Base-by-base conservation (phyloP, 257 asterid species). In the Fraxinus cuspidata region DNA sequence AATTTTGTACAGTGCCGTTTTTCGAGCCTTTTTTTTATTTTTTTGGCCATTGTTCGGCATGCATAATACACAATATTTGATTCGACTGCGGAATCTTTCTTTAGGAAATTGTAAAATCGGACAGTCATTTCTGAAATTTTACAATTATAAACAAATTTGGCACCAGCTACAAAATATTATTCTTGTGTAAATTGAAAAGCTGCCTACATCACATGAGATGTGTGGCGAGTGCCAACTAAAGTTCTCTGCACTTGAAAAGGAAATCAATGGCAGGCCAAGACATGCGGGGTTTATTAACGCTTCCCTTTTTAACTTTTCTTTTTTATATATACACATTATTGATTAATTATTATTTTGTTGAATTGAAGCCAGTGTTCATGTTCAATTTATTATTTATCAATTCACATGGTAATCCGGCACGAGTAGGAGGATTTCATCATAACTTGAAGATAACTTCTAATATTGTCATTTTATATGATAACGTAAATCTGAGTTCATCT, bases 201-300 rank as follows among this genome's bases (percentile, higher is more conserved):
- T 83, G 88, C 87, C 56, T 42, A 72, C 60, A 70, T 80, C 91
- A 85, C 91, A 85, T 10, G 47, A 40, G 15, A 40, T 85, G 88
- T 77, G 38, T 77, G 76, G 68, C 86, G 76, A 78, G 28, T 79
- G 78, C 74, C 89, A 80, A 78, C 77, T 70, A 73, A 83, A 87
- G 84, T 72, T 77, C 76, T 79, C 79, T 80, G 78, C 73, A 77
- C 53, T 75, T 70, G 73, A 75, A 78, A 74, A 74, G 65, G 76
- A 79, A 78, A 65, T 73, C 49, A 78, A 82, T 79, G 74, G 75
- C 80, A 51, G 69, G 35, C 77, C 75, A 72, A 29, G 49, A 68
- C 84, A 81, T 29, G 81, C 72, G 67, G 78, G 78, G 63, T 75
- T 66, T 32, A 21, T 66, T 38, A 21, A 32, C 31, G 44, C 63